Evolutionary conservation across 331 rosid species (phyloP), one percentile per base, ranked within the genome.

Genomic region (Pyrus hybrid): DNA sequence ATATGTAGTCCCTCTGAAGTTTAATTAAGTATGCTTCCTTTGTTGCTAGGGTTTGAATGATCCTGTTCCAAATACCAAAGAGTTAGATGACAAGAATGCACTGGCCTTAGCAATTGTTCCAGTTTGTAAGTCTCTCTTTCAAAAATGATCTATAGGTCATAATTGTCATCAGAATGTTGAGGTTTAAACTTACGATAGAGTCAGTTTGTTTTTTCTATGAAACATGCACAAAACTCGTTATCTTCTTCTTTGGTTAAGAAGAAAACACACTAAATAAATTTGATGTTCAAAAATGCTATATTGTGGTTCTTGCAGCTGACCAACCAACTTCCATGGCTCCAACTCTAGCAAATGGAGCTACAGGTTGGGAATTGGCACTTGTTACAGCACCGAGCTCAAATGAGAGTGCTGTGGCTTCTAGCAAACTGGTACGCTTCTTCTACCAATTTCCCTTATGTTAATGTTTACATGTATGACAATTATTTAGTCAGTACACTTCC

Each of bases 281-380:
- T 63, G 58, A 29, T 30, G 41, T 61, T 28, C 56, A 23, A 22
- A 71, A 56, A 53, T 28, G 7, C 26, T 54, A 51, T 54, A 51
- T 73, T 37, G 56, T 75, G 82, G 58, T 80, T 78, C 72, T 79
- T 63, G 70, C 90, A 89, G 90, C 84, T 35, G 89, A 88, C 30
- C 98, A 86, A 80, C 86, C 89, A 71, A 68, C 87, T 45, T 30
- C 91, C 49, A 66, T 84, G 3, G 92, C 82, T 84, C 66, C 86
- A 77, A 86, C 72, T 85, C 90, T 78, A 22, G 86, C 86, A 68
- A 83, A 87, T 70, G 92, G 96, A 84, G 68, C 86, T 63, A 81
- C 92, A 54, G 98, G 98, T 70, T 93, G 98, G 98, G 98, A 93
- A 83, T 80, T 93, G 83, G 97, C 98, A 32, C 98, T 93, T 73